phyloP scores from a whole-genome alignment of 1,284 basidiomycete genomes.

The Hypsizygus ulmarius region DNA sequence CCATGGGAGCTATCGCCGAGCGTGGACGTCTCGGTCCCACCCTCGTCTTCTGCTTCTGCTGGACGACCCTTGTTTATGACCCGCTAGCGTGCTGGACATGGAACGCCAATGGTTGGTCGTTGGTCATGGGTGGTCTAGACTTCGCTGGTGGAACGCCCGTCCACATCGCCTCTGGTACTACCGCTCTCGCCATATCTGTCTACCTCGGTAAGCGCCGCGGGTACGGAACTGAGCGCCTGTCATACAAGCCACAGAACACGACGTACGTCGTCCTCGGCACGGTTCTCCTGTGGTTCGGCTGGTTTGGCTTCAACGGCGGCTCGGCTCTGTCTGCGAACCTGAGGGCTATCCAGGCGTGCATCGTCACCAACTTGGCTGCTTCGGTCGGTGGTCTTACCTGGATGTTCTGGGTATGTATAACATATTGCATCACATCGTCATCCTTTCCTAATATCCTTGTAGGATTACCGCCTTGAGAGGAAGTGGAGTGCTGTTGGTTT shows the following conservation, averaged over 20 bases:
- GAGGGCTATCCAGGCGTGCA: conserved; percentile 85
- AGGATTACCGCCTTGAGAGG: conserved; percentile 89
- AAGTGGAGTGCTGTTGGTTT: conserved; percentile 96
- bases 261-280: conserved; percentile 92
- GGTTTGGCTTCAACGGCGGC: conserved; percentile 93
- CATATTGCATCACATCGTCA: not conserved
- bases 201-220: conserved; percentile 91
- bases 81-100: conserved; percentile 95
- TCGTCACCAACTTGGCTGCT: conserved; percentile 91
- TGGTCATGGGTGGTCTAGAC: conserved; percentile 77
- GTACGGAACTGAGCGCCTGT: conserved; percentile 89
- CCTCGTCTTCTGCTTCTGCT: conserved; percentile 87
- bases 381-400: conserved; percentile 88
- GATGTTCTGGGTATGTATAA: conserved; percentile 73
- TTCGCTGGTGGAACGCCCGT: conserved; percentile 97
- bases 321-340: conserved; percentile 85
- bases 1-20: conserved; percentile 91
- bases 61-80: conserved; percentile 93
- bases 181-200: conserved; percentile 87
- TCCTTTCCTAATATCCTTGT: conserved; percentile 5
- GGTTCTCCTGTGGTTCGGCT: conserved; percentile 96
- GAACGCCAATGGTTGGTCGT: conserved; percentile 88
- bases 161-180: conserved; percentile 90
- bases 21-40: conserved; percentile 86
- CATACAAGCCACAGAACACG: conserved; percentile 87